Evolutionary conservation across 2,329 filamentous ascomycete genomes (phyloP), one percentile per base, ranked within the genome.

Genomic region (Diaporthe vaccinii): DNA sequence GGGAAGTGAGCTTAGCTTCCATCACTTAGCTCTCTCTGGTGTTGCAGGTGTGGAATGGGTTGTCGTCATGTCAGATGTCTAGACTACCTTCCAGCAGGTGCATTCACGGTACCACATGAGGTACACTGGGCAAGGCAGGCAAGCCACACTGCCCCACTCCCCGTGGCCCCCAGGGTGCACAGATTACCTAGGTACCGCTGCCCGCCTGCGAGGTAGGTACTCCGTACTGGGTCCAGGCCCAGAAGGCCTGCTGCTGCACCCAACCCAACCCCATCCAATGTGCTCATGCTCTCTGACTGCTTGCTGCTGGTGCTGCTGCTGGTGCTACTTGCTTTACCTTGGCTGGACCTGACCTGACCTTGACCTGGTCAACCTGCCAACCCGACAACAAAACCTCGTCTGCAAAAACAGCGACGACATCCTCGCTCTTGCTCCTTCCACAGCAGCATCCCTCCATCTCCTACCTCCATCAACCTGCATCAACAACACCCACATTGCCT

Each of bases 401-500:
- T 55, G 65, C 65, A 69, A 73, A 73, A 55, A 41, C 49, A 65
- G 39, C 58, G 58, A 65, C 58, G 61, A 61, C 71, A 46, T 73
- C 71, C 49, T 62, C 58, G 44, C 34, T 55, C 51, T 34, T 61
- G 46, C 58, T 53, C 57, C 46, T 62, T 53, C 61, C 65, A 69
- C 49, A 69, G 65, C 14, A 69, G 68, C 68, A 57, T 65, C 58
- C 53, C 49, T 58, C 57, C 67, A 39, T 22, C n/a, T n/a, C 49
- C 17, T 46, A 51, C 44, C 53, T 70, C 55, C 74, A 75, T 76
- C 72, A 65, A 22, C 34, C 70, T 55, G 44, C 59, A 73, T 73
- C 71, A 41, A n/a, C 46, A 61, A 12, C 58, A 57, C 55, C 67
- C 57, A 70, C 12, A 61, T n/a, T 65, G 28, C 34, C 51, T 28